Conservation (phyloP, 305 asterid genomes). For the Rubia peregrina region DNA sequence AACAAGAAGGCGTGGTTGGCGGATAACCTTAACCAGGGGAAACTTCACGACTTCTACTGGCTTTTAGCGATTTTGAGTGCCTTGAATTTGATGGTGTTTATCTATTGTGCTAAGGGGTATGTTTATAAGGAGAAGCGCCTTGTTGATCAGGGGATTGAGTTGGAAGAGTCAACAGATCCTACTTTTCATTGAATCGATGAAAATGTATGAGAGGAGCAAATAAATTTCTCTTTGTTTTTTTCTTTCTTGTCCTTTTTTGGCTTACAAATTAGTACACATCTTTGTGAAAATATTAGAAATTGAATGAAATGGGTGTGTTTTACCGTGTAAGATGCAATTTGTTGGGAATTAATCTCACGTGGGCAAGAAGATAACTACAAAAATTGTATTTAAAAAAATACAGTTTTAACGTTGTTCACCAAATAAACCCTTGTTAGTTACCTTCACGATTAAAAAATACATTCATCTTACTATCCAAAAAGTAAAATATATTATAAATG, state of each 20-base stretch:
- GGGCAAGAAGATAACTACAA: not conserved
- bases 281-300: not conserved
- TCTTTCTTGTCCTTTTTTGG: not conserved
- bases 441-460: too few species aligned
- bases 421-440: too few species aligned
- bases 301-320: not conserved
- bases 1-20: slow-evolving; percentile 53
- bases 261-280: not conserved
- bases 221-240: not conserved
- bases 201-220: not conserved
- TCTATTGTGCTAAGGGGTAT: slow-evolving; percentile 38
- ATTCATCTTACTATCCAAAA: too few species aligned
- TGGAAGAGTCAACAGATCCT: slow-evolving; percentile 36
- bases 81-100: slow-evolving; percentile 44
- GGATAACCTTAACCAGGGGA: slow-evolving; percentile 58
- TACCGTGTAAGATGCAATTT: not conserved
- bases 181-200: slow-evolving; percentile 26
- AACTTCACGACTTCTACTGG: slow-evolving; percentile 69
- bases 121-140: slow-evolving; percentile 83
- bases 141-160: slow-evolving; percentile 54
- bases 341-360: not conserved
- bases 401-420: too few species aligned
- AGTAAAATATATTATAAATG: too few species aligned
- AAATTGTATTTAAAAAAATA: too few species aligned
- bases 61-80: slow-evolving; percentile 46